A percentile compares a stretch with the other conserved stretches of the same genome.
Conservation (phyloP, 202 grass and related monocot species). For the Hordeum pubiflorum region DNA sequence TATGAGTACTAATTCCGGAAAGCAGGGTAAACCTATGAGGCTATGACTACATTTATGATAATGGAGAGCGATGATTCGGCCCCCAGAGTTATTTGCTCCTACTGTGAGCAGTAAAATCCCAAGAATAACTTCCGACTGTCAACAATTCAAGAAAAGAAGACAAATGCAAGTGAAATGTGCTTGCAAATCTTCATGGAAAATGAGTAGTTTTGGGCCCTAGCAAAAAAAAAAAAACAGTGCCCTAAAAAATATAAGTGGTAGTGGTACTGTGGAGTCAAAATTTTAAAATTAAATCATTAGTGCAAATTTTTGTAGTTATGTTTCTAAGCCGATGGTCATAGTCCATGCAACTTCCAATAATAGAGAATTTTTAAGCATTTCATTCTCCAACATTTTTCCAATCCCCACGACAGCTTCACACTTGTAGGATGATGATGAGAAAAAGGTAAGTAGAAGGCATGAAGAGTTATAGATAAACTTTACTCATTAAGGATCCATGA, state of each 20-base stretch:
- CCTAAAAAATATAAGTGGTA: not conserved
- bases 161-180: not conserved
- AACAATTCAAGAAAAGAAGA: not conserved
- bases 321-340: not conserved
- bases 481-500: not conserved
- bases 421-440: not conserved
- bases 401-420: not conserved
- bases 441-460: not conserved
- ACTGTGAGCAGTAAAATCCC: not conserved
- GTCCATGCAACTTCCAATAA: not conserved
- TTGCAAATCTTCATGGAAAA: not conserved
- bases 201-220: not conserved
- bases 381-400: not conserved
- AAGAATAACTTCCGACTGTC: not conserved
- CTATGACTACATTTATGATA: not conserved
- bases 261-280: not conserved
- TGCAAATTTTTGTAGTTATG: not conserved
- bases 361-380: not conserved
- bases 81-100: not conserved
- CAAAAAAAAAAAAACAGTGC: not conserved
- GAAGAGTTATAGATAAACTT: not conserved
- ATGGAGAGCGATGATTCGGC: not conserved
- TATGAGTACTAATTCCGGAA: conserved; percentile 10
- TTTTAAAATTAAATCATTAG: not conserved
- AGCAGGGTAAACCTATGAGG: conserved; percentile 1